These are phyloP conservation scores for Podospora appendiculata DNA, from an alignment of 495 filamentous ascomycete genomes.

Conservation along the genomic window DNA sequence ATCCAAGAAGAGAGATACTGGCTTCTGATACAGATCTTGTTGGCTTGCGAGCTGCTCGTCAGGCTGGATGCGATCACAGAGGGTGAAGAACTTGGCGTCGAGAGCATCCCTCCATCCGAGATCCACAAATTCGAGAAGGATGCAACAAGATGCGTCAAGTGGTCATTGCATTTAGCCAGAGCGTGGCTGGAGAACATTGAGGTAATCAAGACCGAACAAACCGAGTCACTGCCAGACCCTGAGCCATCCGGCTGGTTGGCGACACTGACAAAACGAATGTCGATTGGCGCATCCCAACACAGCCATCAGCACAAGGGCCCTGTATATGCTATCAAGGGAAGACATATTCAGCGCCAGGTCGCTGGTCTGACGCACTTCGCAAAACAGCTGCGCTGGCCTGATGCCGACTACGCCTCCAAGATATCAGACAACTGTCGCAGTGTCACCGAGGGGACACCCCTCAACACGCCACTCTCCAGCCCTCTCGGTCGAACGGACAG, in stretches of 20 bases:
- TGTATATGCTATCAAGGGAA: constrained; percentile 35
- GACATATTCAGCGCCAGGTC: constrained; percentile 43
- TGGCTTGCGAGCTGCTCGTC: constrained; percentile 69
- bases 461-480: constrained; percentile 32
- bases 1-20: constrained; percentile 56
- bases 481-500: constrained; percentile 24
- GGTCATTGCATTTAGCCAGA: constrained; percentile 71
- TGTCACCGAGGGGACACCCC: constrained; percentile 29
- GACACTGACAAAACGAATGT: constrained; percentile 44
- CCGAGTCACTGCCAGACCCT: constrained; percentile 10
- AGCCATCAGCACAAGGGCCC: constrained; percentile 23
- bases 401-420: constrained; percentile 30
- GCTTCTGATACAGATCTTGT: constrained; percentile 69
- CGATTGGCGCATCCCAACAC: constrained; percentile 22
- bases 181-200: constrained; percentile 70
- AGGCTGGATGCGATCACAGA: constrained; percentile 66
- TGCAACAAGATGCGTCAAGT: constrained; percentile 61
- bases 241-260: constrained; percentile 40
- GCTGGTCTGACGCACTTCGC: constrained; percentile 52
- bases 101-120: constrained; percentile 49
- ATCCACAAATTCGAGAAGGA: constrained; percentile 55
- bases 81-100: constrained; percentile 41
- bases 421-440: constrained; percentile 32
- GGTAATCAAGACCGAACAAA: constrained; percentile 36
- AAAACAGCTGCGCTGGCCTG: constrained; percentile 48